Evolutionary conservation across 768 basidiomycete species (phyloP).

Genomic region (Calocybe cyanea): DNA sequence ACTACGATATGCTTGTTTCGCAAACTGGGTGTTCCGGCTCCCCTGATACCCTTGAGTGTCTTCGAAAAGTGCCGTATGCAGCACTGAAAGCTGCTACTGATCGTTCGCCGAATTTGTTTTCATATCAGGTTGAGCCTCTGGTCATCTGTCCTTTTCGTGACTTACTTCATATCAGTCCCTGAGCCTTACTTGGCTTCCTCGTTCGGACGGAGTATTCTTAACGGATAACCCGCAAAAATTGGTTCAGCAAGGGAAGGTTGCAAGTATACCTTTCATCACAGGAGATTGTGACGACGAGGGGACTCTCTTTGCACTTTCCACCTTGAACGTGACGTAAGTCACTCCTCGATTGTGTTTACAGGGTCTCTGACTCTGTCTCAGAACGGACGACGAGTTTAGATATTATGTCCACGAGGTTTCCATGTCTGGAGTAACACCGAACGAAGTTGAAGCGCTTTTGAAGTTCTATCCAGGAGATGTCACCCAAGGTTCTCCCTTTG

Average conservation of each 20-base stretch:
- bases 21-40: conserved; percentile 36
- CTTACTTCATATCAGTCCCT: conserved; percentile 32
- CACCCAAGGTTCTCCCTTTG: conserved; percentile 49
- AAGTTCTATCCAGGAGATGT: conserved; percentile 35
- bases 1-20: conserved; percentile 40
- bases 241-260: conserved; percentile 39
- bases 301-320: conserved; percentile 43
- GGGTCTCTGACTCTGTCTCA: conserved; percentile 1
- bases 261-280: conserved; percentile 45
- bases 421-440: conserved; percentile 25
- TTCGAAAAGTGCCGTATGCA: conserved; percentile 35
- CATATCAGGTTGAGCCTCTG: conserved; percentile 15
- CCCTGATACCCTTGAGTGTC: conserved; percentile 38
- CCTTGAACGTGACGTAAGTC: conserved; percentile 43
- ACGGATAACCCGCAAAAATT: conserved; percentile 39
- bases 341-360: neutral
- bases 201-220: conserved; percentile 48
- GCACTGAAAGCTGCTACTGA: conserved; percentile 39
- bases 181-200: conserved; percentile 44
- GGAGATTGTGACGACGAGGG: conserved; percentile 60
- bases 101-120: conserved; percentile 34
- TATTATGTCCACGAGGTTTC: conserved; percentile 26
- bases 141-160: conserved; percentile 18
- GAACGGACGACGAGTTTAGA: conserved; percentile 22
- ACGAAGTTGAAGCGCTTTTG: conserved; percentile 26